Evolutionary conservation across 345 rosid genomes (phyloP), one percentile per base, ranked within the genome.

Genomic region (Excoecaria agallocha): DNA sequence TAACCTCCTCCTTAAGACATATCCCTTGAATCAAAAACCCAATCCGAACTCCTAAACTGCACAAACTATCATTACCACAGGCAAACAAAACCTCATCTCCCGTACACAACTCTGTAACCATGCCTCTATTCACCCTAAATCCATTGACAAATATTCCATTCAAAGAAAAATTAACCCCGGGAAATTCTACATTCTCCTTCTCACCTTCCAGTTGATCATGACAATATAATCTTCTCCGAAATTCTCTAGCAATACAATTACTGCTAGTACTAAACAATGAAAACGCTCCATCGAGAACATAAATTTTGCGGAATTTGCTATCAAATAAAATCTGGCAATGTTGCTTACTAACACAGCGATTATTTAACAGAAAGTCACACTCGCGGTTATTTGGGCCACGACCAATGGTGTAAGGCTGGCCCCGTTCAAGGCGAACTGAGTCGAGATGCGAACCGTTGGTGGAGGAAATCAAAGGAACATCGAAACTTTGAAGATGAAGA

Each of bases 71-170:
- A 24, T 74, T 83, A 41, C 87, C 82, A 48, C 97, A 92, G 78
- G 79, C 91, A 75, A 94, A 83, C 82, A 86, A 83, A 67, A 94
- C 87, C 83, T 92, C 94, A 85, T 94, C 93, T 49, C 91, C 96
- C 0, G 81, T 77, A 15, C 25, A 78, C 84, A 94, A 79, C 75
- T 89, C 93, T 61, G 73, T 61, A 50, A 74, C 77, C 58, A 57
- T 69, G 0, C 86, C 87, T 61, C 66, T 79, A 52, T 55, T 54
- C 61, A 90, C 51, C 85, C 85, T 84, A 65, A 80, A 74, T 65
- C 91, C 89, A 80, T 89, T 90, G 70, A 87, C 83, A 83, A 62
- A 91, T n/a, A 91, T 83, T 45, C 97, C 97, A 70, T 90, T 91
- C 77, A 80, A 79, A 59, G 90, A 82, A 76, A 45, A 76, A 69